These are phyloP conservation scores for Gyrodon lividus DNA, from an alignment of 768 basidiomycete genomes.

Conservation along the genomic window DNA sequence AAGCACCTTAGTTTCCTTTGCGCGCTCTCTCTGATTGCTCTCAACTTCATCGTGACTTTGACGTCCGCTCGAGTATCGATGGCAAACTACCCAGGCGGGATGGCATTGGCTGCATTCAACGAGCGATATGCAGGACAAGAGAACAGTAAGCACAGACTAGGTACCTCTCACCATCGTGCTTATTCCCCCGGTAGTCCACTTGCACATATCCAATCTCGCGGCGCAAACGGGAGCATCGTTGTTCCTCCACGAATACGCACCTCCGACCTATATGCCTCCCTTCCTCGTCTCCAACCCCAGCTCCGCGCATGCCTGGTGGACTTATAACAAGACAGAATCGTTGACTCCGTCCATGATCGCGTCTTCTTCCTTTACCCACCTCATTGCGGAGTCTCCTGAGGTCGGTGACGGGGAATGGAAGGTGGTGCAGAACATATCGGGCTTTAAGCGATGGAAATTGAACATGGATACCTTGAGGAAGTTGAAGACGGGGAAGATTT, in stretches of 20 bases:
- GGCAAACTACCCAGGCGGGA: constrained; percentile 88
- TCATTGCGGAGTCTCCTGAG: constrained; percentile 51
- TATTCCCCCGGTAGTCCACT: constrained; percentile 42
- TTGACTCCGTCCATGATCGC: constrained; percentile 45
- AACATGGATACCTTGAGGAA: constrained; percentile 13
- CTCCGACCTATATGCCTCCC: constrained; percentile 43
- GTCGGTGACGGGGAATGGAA: constrained; percentile 38
- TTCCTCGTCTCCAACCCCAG: constrained; percentile 11
- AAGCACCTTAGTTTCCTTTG: constrained; percentile 46
- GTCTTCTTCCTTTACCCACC: constrained; percentile 52
- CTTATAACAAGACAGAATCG: constrained; percentile 82
- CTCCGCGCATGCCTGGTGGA: constrained; percentile 41
- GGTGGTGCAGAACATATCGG: constrained; percentile 41
- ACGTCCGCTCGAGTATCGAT: constrained; percentile 59
- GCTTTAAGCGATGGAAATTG: constrained; percentile 43
- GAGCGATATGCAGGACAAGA: constrained; percentile 37
- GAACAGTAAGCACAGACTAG: constrained; percentile 26
- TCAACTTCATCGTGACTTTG: constrained; percentile 54
- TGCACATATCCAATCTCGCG: constrained; percentile 83
- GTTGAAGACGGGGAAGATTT: constrained; percentile 20
- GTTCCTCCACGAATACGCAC: constrained; percentile 70
- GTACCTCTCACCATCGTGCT: not conserved
- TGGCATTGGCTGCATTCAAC: constrained; percentile 66
- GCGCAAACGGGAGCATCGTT: constrained; percentile 90
- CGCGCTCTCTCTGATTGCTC: constrained; percentile 45